A percentile compares a stretch with the other conserved stretches of the same genome.
Conservation (phyloP, 441 rosid species). For the Mallotus japonicus region DNA sequence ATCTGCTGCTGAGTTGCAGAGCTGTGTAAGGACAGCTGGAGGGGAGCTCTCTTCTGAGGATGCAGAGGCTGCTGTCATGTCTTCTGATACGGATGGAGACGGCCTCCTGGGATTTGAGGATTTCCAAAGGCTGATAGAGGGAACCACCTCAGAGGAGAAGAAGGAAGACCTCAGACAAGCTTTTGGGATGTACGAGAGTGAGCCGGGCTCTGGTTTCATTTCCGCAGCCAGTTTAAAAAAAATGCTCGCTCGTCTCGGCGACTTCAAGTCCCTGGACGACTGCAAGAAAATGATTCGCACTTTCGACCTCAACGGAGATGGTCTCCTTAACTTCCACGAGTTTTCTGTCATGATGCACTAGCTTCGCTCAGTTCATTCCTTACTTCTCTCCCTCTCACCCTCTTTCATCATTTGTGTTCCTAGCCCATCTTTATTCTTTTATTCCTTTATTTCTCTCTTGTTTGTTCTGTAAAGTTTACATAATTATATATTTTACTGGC, state of each 20-base stretch:
- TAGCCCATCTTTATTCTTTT: too few relatives aligned
- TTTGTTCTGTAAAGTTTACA: too few relatives aligned
- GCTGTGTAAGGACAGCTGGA: conserved; percentile 46
- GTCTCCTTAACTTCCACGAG: conserved; percentile 61
- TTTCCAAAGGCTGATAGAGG: conserved; percentile 52
- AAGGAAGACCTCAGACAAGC: conserved; percentile 43
- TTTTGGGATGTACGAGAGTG: conserved; percentile 48
- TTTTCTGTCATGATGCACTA: conserved; percentile 55
- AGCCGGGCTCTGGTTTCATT: conserved; percentile 46
- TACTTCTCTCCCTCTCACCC: too few relatives aligned
- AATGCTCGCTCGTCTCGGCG: conserved; percentile 54
- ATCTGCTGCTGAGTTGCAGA: conserved; percentile 48
- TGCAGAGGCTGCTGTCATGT: conserved; percentile 46
- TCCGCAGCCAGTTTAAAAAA: conserved; percentile 50
- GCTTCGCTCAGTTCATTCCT: neutral
- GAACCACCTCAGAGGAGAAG: conserved; percentile 35
- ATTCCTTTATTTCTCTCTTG: too few relatives aligned
- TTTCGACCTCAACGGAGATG: conserved; percentile 56
- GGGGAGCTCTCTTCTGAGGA: conserved; percentile 46
- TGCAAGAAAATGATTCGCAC: conserved; percentile 55
- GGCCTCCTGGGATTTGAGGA: conserved; percentile 52
- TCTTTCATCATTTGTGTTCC: too few relatives aligned
- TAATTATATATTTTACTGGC: too few relatives aligned
- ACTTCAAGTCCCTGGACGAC: conserved; percentile 42
- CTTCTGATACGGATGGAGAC: conserved; percentile 51